phyloP scores from a whole-genome alignment of 805 yeast species.

The Candida tammaniensis region DNA sequence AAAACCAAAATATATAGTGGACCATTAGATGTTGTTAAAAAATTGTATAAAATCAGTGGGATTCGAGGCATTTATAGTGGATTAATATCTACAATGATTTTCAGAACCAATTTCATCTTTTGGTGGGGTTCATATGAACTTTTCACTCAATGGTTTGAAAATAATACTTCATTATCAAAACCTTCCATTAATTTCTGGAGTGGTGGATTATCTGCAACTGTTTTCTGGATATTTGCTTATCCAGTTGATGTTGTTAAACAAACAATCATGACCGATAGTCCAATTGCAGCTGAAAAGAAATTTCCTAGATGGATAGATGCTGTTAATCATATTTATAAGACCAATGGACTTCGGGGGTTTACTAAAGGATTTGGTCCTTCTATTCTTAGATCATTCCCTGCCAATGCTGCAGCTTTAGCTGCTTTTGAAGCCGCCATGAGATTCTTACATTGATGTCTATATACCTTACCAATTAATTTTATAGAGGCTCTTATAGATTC shows the following conservation, averaged over 20 bases:
- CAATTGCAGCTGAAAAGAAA: conserved; percentile 56
- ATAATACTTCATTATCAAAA: conserved; percentile 60
- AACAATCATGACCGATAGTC: conserved; percentile 76
- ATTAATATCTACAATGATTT: conserved; percentile 78
- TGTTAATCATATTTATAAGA: conserved; percentile 59
- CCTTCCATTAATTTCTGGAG: conserved; percentile 86
- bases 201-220: conserved; percentile 83
- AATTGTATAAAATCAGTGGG: conserved; percentile 60
- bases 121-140: conserved; percentile 95
- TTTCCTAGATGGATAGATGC: conserved; percentile 73
- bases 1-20: conserved; percentile 65
- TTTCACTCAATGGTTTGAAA: conserved; percentile 65
- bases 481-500: not conserved
- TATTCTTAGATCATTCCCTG: conserved; percentile 82
- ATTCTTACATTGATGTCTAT: conserved; percentile 30
- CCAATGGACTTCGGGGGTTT: conserved; percentile 67
- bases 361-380: conserved; percentile 80
- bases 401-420: conserved; percentile 89
- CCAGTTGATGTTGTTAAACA: conserved; percentile 89
- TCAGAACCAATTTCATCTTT: conserved; percentile 80
- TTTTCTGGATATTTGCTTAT: conserved; percentile 87
- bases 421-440: conserved; percentile 86
- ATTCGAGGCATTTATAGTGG: conserved; percentile 77
- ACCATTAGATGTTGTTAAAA: conserved; percentile 71
- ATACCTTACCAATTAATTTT: too few species aligned